Base-by-base conservation (phyloP, 148 eudicot genomes). In the Rhododendron simsii region DNA sequence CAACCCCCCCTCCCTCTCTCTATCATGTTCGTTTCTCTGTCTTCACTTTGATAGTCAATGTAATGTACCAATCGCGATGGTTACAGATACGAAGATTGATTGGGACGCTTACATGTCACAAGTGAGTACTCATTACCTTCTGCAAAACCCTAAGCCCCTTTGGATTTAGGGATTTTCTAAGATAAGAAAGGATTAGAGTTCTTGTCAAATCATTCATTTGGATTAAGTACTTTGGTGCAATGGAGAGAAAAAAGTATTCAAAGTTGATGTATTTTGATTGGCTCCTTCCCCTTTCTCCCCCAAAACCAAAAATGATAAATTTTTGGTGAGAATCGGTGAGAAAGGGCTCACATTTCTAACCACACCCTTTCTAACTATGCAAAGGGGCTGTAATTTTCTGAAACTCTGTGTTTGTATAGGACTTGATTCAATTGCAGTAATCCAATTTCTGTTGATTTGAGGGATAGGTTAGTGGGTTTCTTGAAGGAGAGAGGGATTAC, bases 31-130 rank as follows among this genome's bases (percentile, higher is more conserved):
- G 5, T 50, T 12, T 82, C 47, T 55, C 39, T 57, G 18, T 74
- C 30, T 69, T 18, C 37, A 12, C 10, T 83, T 26, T 5, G 18
- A 69, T n/a, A 6, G 18, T 44, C 45, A 14, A 23, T 84, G 26
- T 10, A 15, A 86, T 33, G 30, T 16, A 57, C 78, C 48, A 15
- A 47, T 71, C 28, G 81, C 69, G 26, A 44, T 83, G 84, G 83
- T 84, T 50, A 7, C 91, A 96, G 98, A 96, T 85, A 96, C 98
- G 16, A 95, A 96, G 88, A 96, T 96, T 86, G 98, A 96, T 90
- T 96, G 98, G 98, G 96, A 96, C 86, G 98, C 98, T 78, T 96
- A 96, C 84, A 96, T 96, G 98, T 92, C 95, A 81, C 98, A 96
- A 94, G 98, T 94, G 69, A 23, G 84, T 80, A 15, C 73, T 94